phyloP scores from a whole-genome alignment of 169 alveolate genomes.

The Perkinsus olseni region DNA sequence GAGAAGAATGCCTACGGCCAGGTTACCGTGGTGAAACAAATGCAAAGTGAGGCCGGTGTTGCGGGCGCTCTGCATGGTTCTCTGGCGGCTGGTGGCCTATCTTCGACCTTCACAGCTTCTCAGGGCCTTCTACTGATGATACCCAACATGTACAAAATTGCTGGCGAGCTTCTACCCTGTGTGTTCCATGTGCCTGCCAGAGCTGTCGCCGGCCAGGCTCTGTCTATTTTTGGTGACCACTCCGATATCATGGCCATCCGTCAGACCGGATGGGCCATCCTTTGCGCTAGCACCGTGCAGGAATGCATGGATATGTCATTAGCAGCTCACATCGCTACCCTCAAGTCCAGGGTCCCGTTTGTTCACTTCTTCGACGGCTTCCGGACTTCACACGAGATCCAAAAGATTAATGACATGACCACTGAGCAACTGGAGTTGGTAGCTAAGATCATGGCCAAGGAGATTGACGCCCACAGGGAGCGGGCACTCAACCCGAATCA shows the following conservation, averaged over 20 bases:
- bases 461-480: not conserved
- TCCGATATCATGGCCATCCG: slow-evolving; percentile 49
- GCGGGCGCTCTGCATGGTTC: slow-evolving; percentile 54
- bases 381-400: slow-evolving; percentile 48
- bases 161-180: slow-evolving; percentile 50
- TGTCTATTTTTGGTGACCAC: slow-evolving; percentile 51
- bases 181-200: slow-evolving; percentile 50
- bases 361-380: slow-evolving; percentile 49
- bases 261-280: slow-evolving; percentile 45
- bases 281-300: slow-evolving; percentile 48
- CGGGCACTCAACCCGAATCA: slow-evolving; percentile 49
- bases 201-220: slow-evolving; percentile 48
- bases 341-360: slow-evolving; percentile 40
- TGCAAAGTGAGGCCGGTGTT: slow-evolving; percentile 53
- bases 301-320: slow-evolving; percentile 43
- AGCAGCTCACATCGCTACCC: slow-evolving; percentile 43
- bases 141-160: slow-evolving; percentile 49
- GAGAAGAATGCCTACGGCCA: slow-evolving; percentile 40
- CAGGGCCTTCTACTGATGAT: slow-evolving; percentile 48
- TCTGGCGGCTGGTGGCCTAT: slow-evolving; percentile 38
- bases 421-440: not conserved
- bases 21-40: slow-evolving; percentile 40
- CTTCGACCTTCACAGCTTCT: slow-evolving; percentile 47
- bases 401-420: slow-evolving; percentile 24
- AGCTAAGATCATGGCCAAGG: not conserved